Evolutionary conservation across 225 moss, liverwort and hornwort species (phyloP).

Genomic region (Physcomitrellopsis africana): DNA sequence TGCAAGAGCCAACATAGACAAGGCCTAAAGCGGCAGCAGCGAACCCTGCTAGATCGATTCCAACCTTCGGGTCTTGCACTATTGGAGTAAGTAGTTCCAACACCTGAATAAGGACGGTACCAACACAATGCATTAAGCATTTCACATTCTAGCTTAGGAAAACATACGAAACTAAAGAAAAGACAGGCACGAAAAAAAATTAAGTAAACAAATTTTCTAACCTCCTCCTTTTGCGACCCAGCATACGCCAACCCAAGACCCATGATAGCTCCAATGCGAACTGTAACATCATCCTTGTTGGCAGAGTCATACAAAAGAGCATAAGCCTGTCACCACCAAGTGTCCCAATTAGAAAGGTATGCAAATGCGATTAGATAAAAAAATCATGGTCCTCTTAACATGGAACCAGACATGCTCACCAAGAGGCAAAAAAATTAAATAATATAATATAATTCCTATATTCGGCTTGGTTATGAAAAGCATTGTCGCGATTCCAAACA

Average conservation of each 20-base stretch:
- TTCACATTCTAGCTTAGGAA: background rate
- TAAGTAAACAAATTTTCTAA: constrained; percentile 30
- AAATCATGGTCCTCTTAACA: background rate
- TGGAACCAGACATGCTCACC: background rate
- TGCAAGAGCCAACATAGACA: constrained; percentile 93
- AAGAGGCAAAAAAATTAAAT: background rate
- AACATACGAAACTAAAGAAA: constrained; percentile 10
- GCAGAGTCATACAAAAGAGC: constrained; percentile 86
- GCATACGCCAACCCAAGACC: constrained; percentile 99
- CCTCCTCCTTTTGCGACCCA: constrained; percentile 96
- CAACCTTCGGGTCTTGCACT: constrained; percentile 79
- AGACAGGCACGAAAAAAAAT: background rate
- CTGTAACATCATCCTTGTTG: constrained; percentile 83
- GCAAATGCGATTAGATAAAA: background rate
- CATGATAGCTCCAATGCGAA: constrained; percentile 96
- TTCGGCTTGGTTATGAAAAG: no score
- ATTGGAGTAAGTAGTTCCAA: constrained; percentile 92
- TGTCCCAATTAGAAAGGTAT: constrained; percentile 10
- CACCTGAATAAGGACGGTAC: constrained; percentile 58
- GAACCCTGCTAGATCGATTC: constrained; percentile 88
- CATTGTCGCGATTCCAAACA: no score
- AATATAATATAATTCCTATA: no score
- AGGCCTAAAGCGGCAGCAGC: constrained; percentile 93
- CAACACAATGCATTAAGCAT: constrained; percentile 11
- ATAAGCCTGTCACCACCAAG: constrained; percentile 70